These are phyloP conservation scores for Monosporozyma servazzii DNA, from an alignment of 805 yeast genomes.

Conservation along the genomic window DNA sequence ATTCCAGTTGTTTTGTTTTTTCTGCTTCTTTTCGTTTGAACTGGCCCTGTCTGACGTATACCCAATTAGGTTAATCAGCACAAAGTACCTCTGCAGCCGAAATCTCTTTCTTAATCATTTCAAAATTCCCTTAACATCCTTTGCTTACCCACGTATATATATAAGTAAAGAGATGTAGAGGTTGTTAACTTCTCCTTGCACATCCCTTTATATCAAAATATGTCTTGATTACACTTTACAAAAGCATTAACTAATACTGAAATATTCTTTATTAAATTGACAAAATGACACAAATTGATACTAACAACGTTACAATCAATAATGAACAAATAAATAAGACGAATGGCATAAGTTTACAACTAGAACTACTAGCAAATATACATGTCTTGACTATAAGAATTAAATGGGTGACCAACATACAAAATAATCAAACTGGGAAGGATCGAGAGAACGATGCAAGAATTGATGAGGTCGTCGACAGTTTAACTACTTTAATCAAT, in stretches of 20 bases:
- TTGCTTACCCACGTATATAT: background rate
- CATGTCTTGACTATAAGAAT: constrained; percentile 21
- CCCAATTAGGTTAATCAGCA: background rate
- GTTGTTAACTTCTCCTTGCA: too few relatives aligned
- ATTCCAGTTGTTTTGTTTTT: background rate
- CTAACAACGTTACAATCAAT: background rate
- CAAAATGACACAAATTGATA: background rate
- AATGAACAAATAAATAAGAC: background rate
- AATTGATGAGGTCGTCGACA: background rate
- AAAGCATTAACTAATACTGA: too few relatives aligned
- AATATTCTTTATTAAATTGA: too few relatives aligned
- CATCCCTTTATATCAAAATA: too few relatives aligned
- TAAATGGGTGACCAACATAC: constrained; percentile 10
- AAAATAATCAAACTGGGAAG: background rate
- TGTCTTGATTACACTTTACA: too few relatives aligned
- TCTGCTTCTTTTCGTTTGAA: too few relatives aligned
- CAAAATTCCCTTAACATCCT: background rate
- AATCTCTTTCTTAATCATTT: background rate
- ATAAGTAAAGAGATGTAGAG: background rate
- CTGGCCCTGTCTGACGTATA: background rate
- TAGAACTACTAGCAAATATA: constrained; percentile 26
- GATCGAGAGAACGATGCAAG: background rate
- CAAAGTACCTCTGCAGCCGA: background rate
- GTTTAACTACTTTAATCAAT: background rate
- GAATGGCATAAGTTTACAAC: constrained; percentile 5